phyloP scores from a whole-genome alignment of 768 basidiomycete species.

The Lactarius deliciosus region DNA sequence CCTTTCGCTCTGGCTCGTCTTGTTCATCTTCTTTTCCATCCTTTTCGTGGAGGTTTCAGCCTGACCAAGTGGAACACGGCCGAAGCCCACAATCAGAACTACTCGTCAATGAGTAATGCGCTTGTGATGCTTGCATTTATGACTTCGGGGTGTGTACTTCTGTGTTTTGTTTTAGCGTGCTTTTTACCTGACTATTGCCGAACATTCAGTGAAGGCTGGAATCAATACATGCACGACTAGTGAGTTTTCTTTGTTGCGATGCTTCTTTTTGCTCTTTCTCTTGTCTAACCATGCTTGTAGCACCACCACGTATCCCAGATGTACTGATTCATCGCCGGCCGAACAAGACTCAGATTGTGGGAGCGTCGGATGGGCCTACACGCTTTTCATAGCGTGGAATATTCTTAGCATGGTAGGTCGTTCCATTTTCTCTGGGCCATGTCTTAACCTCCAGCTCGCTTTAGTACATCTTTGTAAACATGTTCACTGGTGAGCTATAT shows the following conservation, averaged over 20 bases:
- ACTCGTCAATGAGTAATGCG: slow-evolving; percentile 71
- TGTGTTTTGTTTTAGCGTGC: not conserved
- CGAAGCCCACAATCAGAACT: slow-evolving; percentile 73
- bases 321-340: slow-evolving; percentile 53
- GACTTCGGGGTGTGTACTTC: slow-evolving; percentile 75
- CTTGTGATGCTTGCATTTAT: slow-evolving; percentile 90
- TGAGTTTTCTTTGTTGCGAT: slow-evolving; percentile 39
- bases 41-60: slow-evolving; percentile 89
- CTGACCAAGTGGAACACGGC: slow-evolving; percentile 80
- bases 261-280: not conserved
- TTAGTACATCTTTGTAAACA: slow-evolving; percentile 93
- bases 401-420: slow-evolving; percentile 82
- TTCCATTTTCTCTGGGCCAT: not conserved
- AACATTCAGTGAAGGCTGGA: slow-evolving; percentile 82
- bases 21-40: slow-evolving; percentile 92
- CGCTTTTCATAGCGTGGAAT: slow-evolving; percentile 93
- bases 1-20: slow-evolving; percentile 80
- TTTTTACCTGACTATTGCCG: slow-evolving; percentile 20
- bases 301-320: slow-evolving; percentile 73
- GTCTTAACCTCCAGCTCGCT: slow-evolving; percentile 1
- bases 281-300: slow-evolving; percentile 42
- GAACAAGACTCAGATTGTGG: slow-evolving; percentile 83
- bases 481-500: slow-evolving; percentile 74
- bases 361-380: slow-evolving; percentile 76
- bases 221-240: slow-evolving; percentile 97